Evolutionary conservation across 495 filamentous ascomycete genomes (phyloP), one percentile per base, ranked within the genome.

Genomic region (Cudoniella acicularis): DNA sequence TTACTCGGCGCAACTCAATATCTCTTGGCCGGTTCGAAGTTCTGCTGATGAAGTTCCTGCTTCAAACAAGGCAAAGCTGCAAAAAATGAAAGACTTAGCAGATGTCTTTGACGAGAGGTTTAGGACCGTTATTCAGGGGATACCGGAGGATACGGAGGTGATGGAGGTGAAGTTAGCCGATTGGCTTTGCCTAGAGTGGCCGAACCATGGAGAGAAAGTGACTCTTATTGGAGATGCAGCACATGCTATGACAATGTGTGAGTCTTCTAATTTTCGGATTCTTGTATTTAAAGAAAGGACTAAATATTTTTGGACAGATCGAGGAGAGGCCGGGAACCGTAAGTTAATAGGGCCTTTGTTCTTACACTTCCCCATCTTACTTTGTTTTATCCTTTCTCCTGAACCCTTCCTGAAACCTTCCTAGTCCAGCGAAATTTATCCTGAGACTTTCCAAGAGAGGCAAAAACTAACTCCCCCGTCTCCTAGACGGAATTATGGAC

Each of bases 251-350:
- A 82, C 81, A 0, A 75, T 72, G 54, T 73, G 79, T 81, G 72
- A 25, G 76, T 75, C 27, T 57, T 26, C 54, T 11, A 22, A 17
- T 8, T 46, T 17, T 36, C 30, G 4, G 30, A 36, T 6, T 36
- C 13, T 36, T 13, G 30, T 6, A 36, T 6, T 13, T 13, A 36
- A 36, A 36, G 13, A 4, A 4, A 36, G 4, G 30, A 13, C 30
- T 36, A 36, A 36, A 4, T n/a, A n/a, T 18, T 20, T 17, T 30
- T 9, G 3, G 10, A 16, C 50, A 71, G 67, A 72, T 59, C 72
- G 81, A 26, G 83, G 83, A 4, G 83, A 87, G 69, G 83, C 76
- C 0, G 81, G 80, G 4, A 87, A 86, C 47, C 80, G n/a, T n/a
- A n/a, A n/a, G n/a, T n/a, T n/a, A n/a, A n/a, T n/a, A n/a, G n/a